A percentile compares a stretch with the other conserved stretches of the same genome.
phyloP scores from a whole-genome alignment of 805 yeast genomes.

The Lipomyces spencermartinsiae region DNA sequence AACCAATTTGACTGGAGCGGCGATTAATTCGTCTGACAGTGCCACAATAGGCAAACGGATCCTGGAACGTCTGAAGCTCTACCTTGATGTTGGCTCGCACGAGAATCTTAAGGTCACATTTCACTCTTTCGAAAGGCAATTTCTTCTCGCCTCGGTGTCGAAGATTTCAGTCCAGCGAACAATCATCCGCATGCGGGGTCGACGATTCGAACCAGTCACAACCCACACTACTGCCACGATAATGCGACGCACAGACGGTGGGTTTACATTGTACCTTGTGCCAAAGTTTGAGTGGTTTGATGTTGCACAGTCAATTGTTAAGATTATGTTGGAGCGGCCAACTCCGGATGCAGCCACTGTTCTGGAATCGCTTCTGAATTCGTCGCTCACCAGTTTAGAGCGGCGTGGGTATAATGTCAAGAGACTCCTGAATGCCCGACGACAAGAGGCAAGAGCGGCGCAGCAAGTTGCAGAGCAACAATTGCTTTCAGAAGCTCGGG shows the following conservation, averaged over 20 bases:
- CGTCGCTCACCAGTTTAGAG: slow-evolving; percentile 44
- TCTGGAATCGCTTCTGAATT: slow-evolving; percentile 47
- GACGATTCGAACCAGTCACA: slow-evolving; percentile 27
- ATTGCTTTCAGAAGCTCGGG: slow-evolving; percentile 30
- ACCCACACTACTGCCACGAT: slow-evolving; percentile 40
- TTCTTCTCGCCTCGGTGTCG: slow-evolving; percentile 41
- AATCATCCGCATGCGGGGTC: slow-evolving; percentile 17
- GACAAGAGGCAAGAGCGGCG: slow-evolving; percentile 36
- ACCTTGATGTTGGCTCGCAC: slow-evolving; percentile 29
- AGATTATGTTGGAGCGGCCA: slow-evolving; percentile 43
- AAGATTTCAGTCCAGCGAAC: slow-evolving; percentile 41
- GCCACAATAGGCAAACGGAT: slow-evolving; percentile 39
- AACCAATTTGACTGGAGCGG: slow-evolving; percentile 41
- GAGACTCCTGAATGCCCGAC: slow-evolving; percentile 42
- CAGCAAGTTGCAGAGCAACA: slow-evolving; percentile 19
- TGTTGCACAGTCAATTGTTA: slow-evolving; percentile 46
- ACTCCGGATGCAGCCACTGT: slow-evolving; percentile 50
- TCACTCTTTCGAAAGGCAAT: slow-evolving; percentile 25
- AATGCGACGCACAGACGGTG: slow-evolving; percentile 18
- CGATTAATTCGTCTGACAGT: slow-evolving; percentile 26
- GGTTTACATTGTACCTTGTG: slow-evolving; percentile 38
- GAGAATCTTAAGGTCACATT: slow-evolving; percentile 17
- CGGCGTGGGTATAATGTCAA: slow-evolving; percentile 50
- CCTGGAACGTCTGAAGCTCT: slow-evolving; percentile 46
- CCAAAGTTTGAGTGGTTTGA: slow-evolving; percentile 48